A percentile compares a stretch with the other conserved stretches of the same genome.
Evolutionary conservation across 2,329 filamentous ascomycete genomes (phyloP).

Genomic region (Graphiopsis chlorocephala): DNA sequence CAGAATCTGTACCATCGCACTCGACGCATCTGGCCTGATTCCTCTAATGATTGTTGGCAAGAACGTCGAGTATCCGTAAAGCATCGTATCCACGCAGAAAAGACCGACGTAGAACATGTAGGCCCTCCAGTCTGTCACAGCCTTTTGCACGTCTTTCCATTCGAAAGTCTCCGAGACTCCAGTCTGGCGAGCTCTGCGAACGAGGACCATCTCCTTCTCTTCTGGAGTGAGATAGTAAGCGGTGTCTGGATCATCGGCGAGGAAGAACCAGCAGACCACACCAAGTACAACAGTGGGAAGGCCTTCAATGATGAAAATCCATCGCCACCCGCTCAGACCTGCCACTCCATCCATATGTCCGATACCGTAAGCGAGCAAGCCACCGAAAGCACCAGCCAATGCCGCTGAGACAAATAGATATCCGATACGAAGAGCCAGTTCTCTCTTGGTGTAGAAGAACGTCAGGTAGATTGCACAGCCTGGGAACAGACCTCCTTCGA

Average conservation of each 20-base stretch:
- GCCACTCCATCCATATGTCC: constrained; percentile 67
- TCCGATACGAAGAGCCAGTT: constrained; percentile 69
- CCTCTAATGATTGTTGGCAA: constrained; percentile 74
- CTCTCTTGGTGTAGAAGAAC: constrained; percentile 71
- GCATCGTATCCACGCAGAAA: constrained; percentile 74
- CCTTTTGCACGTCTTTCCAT: constrained; percentile 62
- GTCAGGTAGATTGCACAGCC: constrained; percentile 68
- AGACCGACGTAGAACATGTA: constrained; percentile 67
- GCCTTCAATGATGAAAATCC: constrained; percentile 65
- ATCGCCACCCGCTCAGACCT: constrained; percentile 67
- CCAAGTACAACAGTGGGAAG: constrained; percentile 56
- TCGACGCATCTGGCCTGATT: constrained; percentile 60
- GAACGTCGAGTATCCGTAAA: constrained; percentile 77
- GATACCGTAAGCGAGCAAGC: constrained; percentile 70
- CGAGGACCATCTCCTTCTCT: constrained; percentile 58
- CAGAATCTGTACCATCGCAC: constrained; percentile 67
- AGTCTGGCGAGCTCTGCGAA: constrained; percentile 51
- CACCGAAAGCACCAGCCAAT: constrained; percentile 68
- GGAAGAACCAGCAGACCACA: constrained; percentile 48
- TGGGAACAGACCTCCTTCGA: constrained; percentile 70
- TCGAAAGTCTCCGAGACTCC: constrained; percentile 52
- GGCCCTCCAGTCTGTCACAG: constrained; percentile 72
- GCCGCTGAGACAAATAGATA: constrained; percentile 71
- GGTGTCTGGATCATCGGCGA: constrained; percentile 66
- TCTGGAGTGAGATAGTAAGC: constrained; percentile 59